Conservation (phyloP, 2,329 filamentous ascomycete species). For the Immersiporthe knoxdaviesiana region DNA sequence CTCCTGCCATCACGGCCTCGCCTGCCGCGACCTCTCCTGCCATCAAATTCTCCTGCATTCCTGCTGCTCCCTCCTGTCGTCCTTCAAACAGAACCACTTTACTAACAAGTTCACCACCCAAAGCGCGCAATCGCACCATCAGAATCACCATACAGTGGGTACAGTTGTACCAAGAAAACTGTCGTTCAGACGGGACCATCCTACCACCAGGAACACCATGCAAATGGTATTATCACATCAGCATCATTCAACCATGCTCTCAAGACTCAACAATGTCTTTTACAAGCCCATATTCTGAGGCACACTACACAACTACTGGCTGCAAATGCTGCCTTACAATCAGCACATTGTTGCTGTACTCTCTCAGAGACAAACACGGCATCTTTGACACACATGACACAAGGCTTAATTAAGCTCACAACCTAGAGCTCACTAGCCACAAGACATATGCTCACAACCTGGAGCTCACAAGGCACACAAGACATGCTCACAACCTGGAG, state of each 20-base stretch:
- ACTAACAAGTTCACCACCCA: background rate
- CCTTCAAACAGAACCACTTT: background rate
- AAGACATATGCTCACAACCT: background rate
- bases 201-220: background rate
- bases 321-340: background rate
- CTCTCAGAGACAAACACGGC: background rate
- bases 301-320: background rate
- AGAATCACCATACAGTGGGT: background rate
- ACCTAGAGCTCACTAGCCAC: too few relatives aligned
- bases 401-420: too few relatives aligned
- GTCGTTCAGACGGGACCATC: background rate
- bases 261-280: background rate
- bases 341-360: background rate
- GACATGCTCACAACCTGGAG: background rate
- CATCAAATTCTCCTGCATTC: too few relatives aligned
- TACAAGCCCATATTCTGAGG: background rate
- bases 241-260: constrained; percentile 1
- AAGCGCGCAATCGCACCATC: background rate
- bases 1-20: too few relatives aligned
- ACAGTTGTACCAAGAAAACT: background rate
- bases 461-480: background rate
- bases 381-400: background rate
- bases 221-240: background rate
- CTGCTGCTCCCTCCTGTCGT: background rate
- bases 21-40: too few relatives aligned